Evolutionary conservation across 78 protist genomes (phyloP).

Genomic region (Pigoraptor vietnamica): DNA sequence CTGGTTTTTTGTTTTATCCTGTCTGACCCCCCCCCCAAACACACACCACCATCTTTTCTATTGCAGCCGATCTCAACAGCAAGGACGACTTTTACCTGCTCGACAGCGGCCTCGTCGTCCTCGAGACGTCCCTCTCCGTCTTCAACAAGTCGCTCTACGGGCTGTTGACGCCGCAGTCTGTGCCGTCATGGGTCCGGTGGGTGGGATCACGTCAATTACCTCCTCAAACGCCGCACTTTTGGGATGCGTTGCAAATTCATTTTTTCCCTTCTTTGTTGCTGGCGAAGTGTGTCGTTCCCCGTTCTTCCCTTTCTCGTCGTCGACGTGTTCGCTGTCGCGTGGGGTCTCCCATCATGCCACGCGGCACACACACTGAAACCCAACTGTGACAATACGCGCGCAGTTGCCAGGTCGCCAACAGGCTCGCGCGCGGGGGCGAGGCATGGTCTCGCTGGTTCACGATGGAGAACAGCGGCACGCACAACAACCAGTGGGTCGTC

Average conservation of each 20-base stretch:
- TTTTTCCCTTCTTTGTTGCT: too few species aligned
- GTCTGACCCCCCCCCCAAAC: too few species aligned
- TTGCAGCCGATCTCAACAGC: slow-evolving; percentile 31
- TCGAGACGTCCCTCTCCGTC: slow-evolving; percentile 68
- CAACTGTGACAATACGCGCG: not conserved
- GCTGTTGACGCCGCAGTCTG: slow-evolving; percentile 30
- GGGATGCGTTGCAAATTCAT: too few species aligned
- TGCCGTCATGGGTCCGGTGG: slow-evolving; percentile 49
- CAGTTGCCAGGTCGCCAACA: slow-evolving; percentile 11
- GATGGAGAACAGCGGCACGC: slow-evolving; percentile 51
- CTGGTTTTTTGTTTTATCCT: too few species aligned
- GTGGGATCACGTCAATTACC: not conserved
- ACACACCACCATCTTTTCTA: too few species aligned
- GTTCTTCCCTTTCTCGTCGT: too few species aligned
- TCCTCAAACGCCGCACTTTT: not conserved
- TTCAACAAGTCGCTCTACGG: slow-evolving; percentile 43
- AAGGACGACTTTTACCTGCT: slow-evolving; percentile 70
- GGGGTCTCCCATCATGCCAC: not conserved
- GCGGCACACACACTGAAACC: not conserved
- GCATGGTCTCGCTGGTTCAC: slow-evolving; percentile 5
- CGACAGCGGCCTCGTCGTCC: slow-evolving; percentile 38
- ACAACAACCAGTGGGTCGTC: slow-evolving; percentile 67
- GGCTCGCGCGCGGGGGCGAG: slow-evolving; percentile 15
- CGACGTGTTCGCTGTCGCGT: too few species aligned
- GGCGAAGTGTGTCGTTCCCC: too few species aligned